Evolutionary conservation across 31 red algal genomes (phyloP).

Genomic region (Endocladia muricata): DNA sequence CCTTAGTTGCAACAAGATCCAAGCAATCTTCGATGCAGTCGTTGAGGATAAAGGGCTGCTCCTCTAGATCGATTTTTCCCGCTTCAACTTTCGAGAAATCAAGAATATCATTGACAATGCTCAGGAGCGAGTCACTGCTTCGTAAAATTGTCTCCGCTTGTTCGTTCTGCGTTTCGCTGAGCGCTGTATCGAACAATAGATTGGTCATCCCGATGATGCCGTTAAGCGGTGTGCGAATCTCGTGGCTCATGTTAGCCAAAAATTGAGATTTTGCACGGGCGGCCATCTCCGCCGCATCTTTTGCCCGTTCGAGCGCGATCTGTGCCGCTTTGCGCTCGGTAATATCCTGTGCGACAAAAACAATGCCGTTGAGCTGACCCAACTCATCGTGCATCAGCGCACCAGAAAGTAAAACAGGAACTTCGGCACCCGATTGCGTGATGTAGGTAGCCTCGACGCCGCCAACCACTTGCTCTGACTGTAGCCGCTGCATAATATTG

Average conservation of each 20-base stretch:
- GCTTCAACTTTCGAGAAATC: conserved; percentile 30
- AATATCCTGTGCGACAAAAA: too few relatives aligned
- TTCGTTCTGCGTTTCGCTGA: not conserved
- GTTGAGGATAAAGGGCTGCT: not conserved
- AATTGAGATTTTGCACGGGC: not conserved
- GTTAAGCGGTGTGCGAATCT: conserved; percentile 29
- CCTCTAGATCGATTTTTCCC: not conserved
- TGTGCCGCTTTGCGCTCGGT: too few relatives aligned
- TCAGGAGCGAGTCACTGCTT: not conserved
- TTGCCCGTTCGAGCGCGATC: not conserved
- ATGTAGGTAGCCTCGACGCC: too few relatives aligned
- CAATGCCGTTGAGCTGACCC: too few relatives aligned
- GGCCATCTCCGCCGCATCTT: not conserved
- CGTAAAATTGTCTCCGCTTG: not conserved
- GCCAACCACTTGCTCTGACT: too few relatives aligned
- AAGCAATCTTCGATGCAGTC: not conserved
- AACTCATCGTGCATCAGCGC: too few relatives aligned
- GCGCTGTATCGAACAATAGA: not conserved
- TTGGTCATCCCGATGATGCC: conserved; percentile 22
- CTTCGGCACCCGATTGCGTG: too few relatives aligned
- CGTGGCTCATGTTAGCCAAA: conserved; percentile 23
- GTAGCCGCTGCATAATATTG: too few relatives aligned
- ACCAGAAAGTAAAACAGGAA: too few relatives aligned
- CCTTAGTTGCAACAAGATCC: not conserved
- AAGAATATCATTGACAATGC: conserved; percentile 21